Evolutionary conservation across 2,329 filamentous ascomycete species (phyloP).

Genomic region (Exophiala bonariae): DNA sequence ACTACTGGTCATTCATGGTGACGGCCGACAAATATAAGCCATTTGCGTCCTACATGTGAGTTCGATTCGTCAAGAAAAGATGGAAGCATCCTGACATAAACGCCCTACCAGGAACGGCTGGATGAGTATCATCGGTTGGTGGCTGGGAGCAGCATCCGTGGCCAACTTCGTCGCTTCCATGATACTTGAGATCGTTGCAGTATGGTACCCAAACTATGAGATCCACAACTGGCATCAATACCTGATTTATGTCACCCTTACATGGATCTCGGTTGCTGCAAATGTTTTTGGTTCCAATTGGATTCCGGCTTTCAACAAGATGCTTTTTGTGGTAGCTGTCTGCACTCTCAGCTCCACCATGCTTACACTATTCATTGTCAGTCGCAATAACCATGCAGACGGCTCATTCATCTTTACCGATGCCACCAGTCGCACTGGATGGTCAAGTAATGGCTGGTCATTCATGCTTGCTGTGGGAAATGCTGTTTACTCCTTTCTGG

Average conservation of each 20-base stretch:
- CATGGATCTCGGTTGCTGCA: constrained; percentile 5
- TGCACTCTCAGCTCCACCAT: constrained; percentile 25
- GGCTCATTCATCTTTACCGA: constrained; percentile 35
- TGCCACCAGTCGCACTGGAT: constrained; percentile 43
- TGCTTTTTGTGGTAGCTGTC: constrained; percentile 17
- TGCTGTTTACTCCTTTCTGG: constrained; percentile 22
- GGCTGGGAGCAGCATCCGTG: constrained; percentile 16
- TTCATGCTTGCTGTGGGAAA: constrained; percentile 29
- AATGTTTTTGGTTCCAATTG: constrained; percentile 3
- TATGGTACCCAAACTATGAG: constrained; percentile 9
- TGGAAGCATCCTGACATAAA: background rate
- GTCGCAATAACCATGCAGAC: constrained; percentile 12
- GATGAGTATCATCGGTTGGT: constrained; percentile 20
- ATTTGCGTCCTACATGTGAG: constrained; percentile 19
- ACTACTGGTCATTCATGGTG: constrained; percentile 21
- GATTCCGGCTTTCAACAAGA: constrained; percentile 4
- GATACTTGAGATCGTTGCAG: constrained; percentile 13
- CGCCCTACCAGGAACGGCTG: constrained; percentile 7
- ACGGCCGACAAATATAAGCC: constrained; percentile 8
- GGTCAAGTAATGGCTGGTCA: constrained; percentile 30
- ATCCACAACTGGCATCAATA: constrained; percentile 15
- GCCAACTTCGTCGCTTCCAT: constrained; percentile 19
- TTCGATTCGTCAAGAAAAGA: background rate
- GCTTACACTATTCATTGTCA: constrained; percentile 23
- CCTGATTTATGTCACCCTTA: constrained; percentile 2